Base-by-base conservation (phyloP, 345 rosid genomes). In the Eucalyptus leucophloia region DNA sequence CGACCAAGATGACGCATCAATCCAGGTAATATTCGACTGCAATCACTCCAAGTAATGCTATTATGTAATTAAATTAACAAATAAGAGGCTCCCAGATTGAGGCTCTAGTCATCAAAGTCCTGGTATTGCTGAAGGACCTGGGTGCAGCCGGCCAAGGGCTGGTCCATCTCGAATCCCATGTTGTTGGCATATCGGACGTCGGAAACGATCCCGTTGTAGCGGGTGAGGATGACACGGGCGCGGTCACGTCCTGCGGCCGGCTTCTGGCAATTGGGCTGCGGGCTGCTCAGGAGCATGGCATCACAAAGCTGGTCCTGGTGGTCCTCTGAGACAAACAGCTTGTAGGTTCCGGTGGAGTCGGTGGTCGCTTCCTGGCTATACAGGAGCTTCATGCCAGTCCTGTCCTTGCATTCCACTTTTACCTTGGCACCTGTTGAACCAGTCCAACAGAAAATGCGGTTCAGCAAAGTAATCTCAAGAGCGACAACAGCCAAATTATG, bases 231-330 rank as follows among this genome's bases (percentile, higher is more conserved):
- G 28, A 97, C 96, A 18, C 99, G 98, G 58, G 99, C 95, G 26
- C 95, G 96, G 7, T 96, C 98, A 19, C 97, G 97, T 2, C 99
- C 99, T 2, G 94, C 89, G 10, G 98, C 89, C 24, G 90, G 88
- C 40, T 54, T 90, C 8, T 88, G 90, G 94, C 99, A 98, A 49
- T 91, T 93, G 65, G 69, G 28, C 54, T 80, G 94, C 47, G 97
- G 92, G 93, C 99, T 97, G 90, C 94, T 92, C 47, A 97, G 90
- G 49, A 97, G 93, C 85, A 91, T 14, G 49, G 94, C 92, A 89
- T 98, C 99, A 49, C 99, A 98, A 49, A 92, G 40, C 92, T 97
- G 93, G 88, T 95, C 98, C 89, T 88, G 89, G 40, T 98, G 99
- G 90, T 98, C 99, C 88, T 97, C 99, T 1, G 89, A 65, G 81